Evolutionary conservation across 176 grass and related monocot species (phyloP).

Genomic region (Paspalum vaginatum): DNA sequence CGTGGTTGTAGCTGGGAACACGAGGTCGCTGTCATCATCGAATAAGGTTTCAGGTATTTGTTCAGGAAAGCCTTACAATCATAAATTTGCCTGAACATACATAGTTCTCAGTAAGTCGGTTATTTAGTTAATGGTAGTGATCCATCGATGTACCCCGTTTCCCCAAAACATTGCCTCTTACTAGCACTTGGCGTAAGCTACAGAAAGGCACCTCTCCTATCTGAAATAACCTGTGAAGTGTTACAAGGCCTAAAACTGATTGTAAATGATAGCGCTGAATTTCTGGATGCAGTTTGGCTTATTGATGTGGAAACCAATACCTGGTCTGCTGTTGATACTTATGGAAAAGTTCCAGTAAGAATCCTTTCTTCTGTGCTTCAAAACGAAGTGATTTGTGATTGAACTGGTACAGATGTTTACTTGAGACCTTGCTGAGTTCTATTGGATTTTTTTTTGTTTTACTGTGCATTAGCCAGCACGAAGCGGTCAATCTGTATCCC

Average conservation of each 20-base stretch:
- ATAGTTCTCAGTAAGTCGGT: background rate
- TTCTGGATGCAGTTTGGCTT: slow-evolving; percentile 78
- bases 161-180: slow-evolving; percentile 9
- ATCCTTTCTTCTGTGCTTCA: slow-evolving; percentile 28
- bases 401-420: background rate
- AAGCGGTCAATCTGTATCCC: slow-evolving; percentile 75
- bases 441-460: background rate
- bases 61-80: slow-evolving; percentile 5
- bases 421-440: slow-evolving; percentile 34
- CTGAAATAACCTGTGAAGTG: background rate
- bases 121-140: background rate
- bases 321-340: slow-evolving; percentile 69
- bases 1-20: slow-evolving; percentile 74
- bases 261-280: slow-evolving; percentile 24
- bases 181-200: background rate
- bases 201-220: background rate
- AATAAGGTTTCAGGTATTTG: slow-evolving; percentile 77
- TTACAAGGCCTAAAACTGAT: slow-evolving; percentile 23
- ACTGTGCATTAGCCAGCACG: slow-evolving; percentile 68
- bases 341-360: slow-evolving; percentile 87
- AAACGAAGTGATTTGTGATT: slow-evolving; percentile 10
- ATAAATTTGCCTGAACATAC: slow-evolving; percentile 3
- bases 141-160: background rate
- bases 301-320: slow-evolving; percentile 72
- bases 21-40: slow-evolving; percentile 47